Evolutionary conservation across 1,139 yeast genomes (phyloP).

Genomic region (Saccharomyces hybrid): DNA sequence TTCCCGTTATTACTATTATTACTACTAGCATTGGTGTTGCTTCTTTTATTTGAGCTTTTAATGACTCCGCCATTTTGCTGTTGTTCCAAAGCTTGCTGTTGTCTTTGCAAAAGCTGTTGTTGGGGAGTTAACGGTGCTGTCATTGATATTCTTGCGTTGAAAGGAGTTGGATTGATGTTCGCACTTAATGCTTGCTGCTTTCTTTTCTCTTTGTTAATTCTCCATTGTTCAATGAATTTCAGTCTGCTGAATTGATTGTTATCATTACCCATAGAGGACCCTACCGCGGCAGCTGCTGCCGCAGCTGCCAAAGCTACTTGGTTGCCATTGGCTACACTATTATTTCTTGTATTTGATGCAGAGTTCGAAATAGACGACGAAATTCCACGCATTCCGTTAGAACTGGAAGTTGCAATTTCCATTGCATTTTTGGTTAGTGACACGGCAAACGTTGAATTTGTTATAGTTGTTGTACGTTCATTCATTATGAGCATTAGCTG

Average conservation of each 20-base stretch:
- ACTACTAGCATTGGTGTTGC: constrained; percentile 1
- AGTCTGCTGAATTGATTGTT: constrained; percentile 43
- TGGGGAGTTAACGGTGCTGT: constrained; percentile 28
- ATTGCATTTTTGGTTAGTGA: constrained; percentile 31
- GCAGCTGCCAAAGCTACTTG: constrained; percentile 27
- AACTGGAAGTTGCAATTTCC: constrained; percentile 21
- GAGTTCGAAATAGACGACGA: background rate
- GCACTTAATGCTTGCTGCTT: constrained; percentile 33
- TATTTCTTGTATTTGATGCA: constrained; percentile 1
- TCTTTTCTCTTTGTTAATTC: constrained; percentile 38
- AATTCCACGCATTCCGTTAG: background rate
- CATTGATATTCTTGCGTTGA: constrained; percentile 30
- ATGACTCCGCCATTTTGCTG: constrained; percentile 4
- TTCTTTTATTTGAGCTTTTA: background rate
- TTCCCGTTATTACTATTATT: constrained; percentile 7
- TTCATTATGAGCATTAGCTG: constrained; percentile 63
- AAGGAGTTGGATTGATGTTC: constrained; percentile 20
- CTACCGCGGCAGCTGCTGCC: constrained; percentile 32
- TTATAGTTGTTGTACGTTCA: constrained; percentile 31
- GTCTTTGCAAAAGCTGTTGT: constrained; percentile 24
- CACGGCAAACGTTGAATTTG: constrained; percentile 31
- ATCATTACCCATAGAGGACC: constrained; percentile 29
- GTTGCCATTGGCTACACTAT: constrained; percentile 1
- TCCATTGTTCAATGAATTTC: constrained; percentile 44
- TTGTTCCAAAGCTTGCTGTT: constrained; percentile 17